A percentile compares a stretch with the other conserved stretches of the same genome.
phyloP scores from a whole-genome alignment of 2,329 filamentous ascomycete species.

The Graphium sp. region DNA sequence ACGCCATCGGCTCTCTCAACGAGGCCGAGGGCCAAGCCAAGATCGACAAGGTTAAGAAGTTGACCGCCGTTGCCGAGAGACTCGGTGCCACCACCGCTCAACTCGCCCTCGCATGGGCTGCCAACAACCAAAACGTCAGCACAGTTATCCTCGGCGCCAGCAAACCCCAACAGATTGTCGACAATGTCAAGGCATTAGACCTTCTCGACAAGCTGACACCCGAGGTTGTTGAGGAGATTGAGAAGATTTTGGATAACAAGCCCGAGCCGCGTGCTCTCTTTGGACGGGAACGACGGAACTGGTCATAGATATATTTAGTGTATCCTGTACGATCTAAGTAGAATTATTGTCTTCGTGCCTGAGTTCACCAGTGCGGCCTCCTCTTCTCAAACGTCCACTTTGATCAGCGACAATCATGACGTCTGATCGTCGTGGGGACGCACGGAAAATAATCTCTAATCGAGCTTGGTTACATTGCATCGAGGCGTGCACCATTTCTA shows the following conservation, averaged over 20 bases:
- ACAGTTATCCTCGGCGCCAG: conserved; percentile 35
- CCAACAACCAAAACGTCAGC: conserved; percentile 36
- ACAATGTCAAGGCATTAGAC: conserved; percentile 29
- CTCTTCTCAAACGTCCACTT: too few species aligned
- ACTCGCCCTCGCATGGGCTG: conserved; percentile 33
- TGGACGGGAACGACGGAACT: too few species aligned
- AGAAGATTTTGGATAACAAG: conserved; percentile 18
- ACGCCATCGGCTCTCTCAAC: conserved; percentile 22
- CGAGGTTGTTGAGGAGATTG: conserved; percentile 31
- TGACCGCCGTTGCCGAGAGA: conserved; percentile 35
- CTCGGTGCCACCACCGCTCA: conserved; percentile 34
- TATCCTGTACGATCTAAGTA: too few species aligned
- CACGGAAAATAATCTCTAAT: too few species aligned
- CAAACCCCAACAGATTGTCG: conserved; percentile 29
- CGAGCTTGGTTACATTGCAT: too few species aligned
- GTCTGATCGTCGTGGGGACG: too few species aligned
- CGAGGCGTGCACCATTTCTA: too few species aligned
- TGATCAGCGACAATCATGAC: too few species aligned
- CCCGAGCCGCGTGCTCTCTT: too few species aligned
- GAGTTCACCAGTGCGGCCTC: too few species aligned
- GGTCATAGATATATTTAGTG: too few species aligned
- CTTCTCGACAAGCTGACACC: conserved; percentile 29
- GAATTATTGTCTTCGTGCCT: too few species aligned
- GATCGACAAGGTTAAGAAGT: conserved; percentile 24
- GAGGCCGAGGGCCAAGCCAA: conserved; percentile 37